phyloP scores from a whole-genome alignment of 371 early-diverging fungal genomes.

The Mortierella polycephala region DNA sequence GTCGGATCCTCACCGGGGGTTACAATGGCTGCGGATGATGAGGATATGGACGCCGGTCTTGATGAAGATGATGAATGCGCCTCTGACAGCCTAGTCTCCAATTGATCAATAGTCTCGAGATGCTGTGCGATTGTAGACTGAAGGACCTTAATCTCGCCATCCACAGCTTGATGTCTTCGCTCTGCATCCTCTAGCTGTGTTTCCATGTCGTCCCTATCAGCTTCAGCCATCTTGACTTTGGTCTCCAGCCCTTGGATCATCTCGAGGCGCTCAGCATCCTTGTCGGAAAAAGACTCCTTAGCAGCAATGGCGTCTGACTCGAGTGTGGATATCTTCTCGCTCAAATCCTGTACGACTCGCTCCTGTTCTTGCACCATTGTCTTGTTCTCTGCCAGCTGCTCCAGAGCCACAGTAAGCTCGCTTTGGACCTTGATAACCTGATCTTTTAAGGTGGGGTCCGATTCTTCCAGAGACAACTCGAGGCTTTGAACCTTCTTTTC shows the following conservation, averaged over 20 bases:
- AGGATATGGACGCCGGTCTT: constrained; percentile 28
- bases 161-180: constrained; percentile 37
- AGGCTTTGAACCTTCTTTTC: constrained; percentile 53
- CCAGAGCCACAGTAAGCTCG: constrained; percentile 29
- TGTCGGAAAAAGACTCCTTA: constrained; percentile 43
- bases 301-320: constrained; percentile 16
- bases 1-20: constrained; percentile 16
- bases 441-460: constrained; percentile 27
- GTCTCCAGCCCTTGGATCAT: constrained; percentile 29
- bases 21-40: constrained; percentile 11
- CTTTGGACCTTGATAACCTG: constrained; percentile 34
- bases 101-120: constrained; percentile 24
- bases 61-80: constrained; percentile 19
- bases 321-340: constrained; percentile 54
- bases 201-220: constrained; percentile 52
- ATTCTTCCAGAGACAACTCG: constrained; percentile 39
- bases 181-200: constrained; percentile 41
- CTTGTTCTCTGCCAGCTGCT: constrained; percentile 38
- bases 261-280: constrained; percentile 48
- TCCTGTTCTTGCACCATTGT: constrained; percentile 57
- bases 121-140: constrained; percentile 14
- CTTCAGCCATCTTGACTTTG: constrained; percentile 36
- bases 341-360: constrained; percentile 51
- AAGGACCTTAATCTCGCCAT: constrained; percentile 31
- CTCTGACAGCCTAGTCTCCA: constrained; percentile 24